Base-by-base conservation (phyloP, 2,329 filamentous ascomycete species). In the Epichloe aotearoae region DNA sequence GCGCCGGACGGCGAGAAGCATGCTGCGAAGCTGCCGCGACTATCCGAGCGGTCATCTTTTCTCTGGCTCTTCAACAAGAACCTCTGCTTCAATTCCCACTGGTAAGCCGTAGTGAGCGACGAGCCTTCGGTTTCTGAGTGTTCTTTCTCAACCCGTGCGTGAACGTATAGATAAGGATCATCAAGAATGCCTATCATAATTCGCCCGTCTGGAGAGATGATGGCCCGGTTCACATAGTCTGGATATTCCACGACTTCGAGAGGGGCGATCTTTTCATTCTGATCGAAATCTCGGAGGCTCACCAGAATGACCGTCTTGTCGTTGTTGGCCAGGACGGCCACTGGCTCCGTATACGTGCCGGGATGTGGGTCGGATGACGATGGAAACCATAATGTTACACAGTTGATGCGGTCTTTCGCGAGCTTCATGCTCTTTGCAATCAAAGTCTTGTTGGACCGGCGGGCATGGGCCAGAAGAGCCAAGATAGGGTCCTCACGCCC, bases 221-320 rank as follows among this genome's bases (percentile, higher is more conserved):
- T 80, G 36, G 90, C 88, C 61, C 94, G 88, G 61, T 98, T 98
- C 71, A 97, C 91, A 56, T 83, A 86, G 62, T 91, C 86, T 5
- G 86, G 84, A 56, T 95, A 84, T 4, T 79, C 75, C 49, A 96
- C 71, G 42, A 82, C 76, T 50, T 86, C 81, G 20, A 94, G 69
- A 37, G 84, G 73, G 53, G 85, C 74, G 14, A 66, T 65, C 46
- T 66, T 65, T 15, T 70, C 66, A 43, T 64, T 63, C 36, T 59
- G 59, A 4, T 69, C 66, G 48, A 81, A 78, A 49, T 83, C 79
- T 30, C 78, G 73, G 19, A 97, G 72, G 46, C 83, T 85, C 62
- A 94, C 88, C n/a, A 96, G 70, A 30, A 84, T 84, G 51, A 97
- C 86, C 1, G 86, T 88, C 63, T 83, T 84, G 69, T 97, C 93